phyloP scores from a whole-genome alignment of 495 filamentous ascomycete genomes.

The Aspergillus biplanus region DNA sequence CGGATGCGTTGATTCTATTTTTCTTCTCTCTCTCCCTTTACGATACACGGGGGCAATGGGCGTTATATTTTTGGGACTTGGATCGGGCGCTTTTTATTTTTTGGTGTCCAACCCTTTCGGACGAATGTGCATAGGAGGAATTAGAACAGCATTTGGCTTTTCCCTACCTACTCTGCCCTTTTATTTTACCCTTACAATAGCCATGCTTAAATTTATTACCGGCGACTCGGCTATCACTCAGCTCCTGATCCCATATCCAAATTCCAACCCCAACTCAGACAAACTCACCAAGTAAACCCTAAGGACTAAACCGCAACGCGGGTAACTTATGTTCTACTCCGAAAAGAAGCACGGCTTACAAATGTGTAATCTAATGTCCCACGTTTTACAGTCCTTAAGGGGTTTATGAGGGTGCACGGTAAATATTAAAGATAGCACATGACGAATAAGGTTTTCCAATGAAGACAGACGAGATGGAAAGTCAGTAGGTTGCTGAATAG shows the following conservation, averaged over 20 bases:
- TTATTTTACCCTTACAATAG: neutral
- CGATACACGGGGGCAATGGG: slow-evolving; percentile 14
- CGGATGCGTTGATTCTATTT: slow-evolving; percentile 16
- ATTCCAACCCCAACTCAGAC: too few species aligned
- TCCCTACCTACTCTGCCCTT: slow-evolving; percentile 1
- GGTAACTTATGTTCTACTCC: too few species aligned
- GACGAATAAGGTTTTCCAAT: neutral
- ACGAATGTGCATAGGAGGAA: slow-evolving; percentile 15
- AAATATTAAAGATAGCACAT: neutral
- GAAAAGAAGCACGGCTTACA: too few species aligned
- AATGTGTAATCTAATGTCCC: too few species aligned
- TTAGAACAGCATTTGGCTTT: slow-evolving; percentile 6
- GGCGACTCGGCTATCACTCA: too few species aligned
- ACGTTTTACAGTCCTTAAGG: too few species aligned
- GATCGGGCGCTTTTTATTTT: slow-evolving; percentile 4
- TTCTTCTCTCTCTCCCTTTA: neutral
- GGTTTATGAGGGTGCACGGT: too few species aligned
- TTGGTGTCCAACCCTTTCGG: neutral
- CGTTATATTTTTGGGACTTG: slow-evolving; percentile 6
- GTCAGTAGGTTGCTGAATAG: too few species aligned
- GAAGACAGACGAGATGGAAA: too few species aligned
- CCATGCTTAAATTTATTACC: neutral
- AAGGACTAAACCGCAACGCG: too few species aligned
- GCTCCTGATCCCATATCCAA: too few species aligned
- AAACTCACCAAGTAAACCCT: too few species aligned